Conservation (phyloP, 2,329 filamentous ascomycete species). For the Colletotrichum plurivorum region DNA sequence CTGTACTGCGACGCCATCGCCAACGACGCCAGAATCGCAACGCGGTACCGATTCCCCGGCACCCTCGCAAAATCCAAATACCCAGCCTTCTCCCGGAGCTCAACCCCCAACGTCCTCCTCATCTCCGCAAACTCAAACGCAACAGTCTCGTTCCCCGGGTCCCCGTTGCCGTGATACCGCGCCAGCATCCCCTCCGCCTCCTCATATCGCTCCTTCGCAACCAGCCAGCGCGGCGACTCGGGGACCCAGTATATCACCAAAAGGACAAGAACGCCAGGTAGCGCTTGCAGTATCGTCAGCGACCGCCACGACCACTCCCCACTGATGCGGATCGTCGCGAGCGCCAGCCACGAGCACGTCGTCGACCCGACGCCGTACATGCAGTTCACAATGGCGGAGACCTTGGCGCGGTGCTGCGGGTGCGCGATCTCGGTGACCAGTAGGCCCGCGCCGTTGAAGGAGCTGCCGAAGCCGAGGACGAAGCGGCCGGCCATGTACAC, state of each 20-base stretch:
- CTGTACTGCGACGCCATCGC: neutral
- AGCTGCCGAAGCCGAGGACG: conserved; percentile 50
- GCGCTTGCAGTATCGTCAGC: conserved; percentile 7
- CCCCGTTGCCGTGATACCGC: conserved; percentile 65
- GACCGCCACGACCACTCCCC: neutral
- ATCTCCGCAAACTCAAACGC: neutral
- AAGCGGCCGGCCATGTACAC: conserved; percentile 53
- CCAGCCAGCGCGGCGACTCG: conserved; percentile 51
- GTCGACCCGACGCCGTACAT: conserved; percentile 16
- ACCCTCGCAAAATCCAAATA: neutral
- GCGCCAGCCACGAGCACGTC: conserved; percentile 6
- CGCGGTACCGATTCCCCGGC: neutral
- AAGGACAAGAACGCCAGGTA: conserved; percentile 6
- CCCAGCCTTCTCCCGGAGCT: neutral
- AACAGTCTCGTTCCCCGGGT: conserved; percentile 48
- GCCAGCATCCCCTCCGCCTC: conserved; percentile 48
- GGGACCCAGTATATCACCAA: conserved; percentile 41
- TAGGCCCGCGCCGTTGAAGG: conserved; percentile 63
- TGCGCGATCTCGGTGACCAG: conserved; percentile 12
- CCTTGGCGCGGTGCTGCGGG: conserved; percentile 10
- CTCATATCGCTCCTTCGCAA: conserved; percentile 48
- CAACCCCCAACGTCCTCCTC: neutral
- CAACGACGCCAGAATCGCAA: neutral
- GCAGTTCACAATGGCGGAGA: conserved; percentile 15
- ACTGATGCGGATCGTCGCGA: neutral